Evolutionary conservation across 2,329 filamentous ascomycete genomes (phyloP).

Genomic region (Neopestalotiopsis rosae): DNA sequence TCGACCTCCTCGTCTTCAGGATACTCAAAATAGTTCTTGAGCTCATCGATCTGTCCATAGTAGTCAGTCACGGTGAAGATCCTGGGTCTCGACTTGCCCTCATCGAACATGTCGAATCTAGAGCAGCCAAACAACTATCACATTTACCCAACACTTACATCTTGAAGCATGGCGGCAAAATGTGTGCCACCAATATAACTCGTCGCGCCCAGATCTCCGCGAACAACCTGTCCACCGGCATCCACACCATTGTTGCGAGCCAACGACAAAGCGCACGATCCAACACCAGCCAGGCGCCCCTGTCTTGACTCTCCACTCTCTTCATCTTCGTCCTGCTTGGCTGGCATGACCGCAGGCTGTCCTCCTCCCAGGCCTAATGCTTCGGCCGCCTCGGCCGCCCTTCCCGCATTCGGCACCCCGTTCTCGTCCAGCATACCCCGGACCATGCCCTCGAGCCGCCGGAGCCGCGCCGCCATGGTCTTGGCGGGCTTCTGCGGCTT

Average conservation of each 20-base stretch:
- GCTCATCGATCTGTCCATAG: slow-evolving; percentile 58
- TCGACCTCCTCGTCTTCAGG: slow-evolving; percentile 41
- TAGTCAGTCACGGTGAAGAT: background rate
- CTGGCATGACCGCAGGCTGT: too few species aligned
- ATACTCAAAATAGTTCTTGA: slow-evolving; percentile 63
- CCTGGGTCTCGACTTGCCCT: background rate
- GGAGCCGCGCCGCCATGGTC: slow-evolving; percentile 60
- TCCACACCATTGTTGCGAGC: slow-evolving; percentile 8
- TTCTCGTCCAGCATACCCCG: slow-evolving; percentile 57
- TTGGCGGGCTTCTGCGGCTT: slow-evolving; percentile 44
- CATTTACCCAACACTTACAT: slow-evolving; percentile 46
- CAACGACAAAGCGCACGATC: background rate
- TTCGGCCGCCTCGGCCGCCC: background rate
- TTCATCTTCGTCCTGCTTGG: too few species aligned
- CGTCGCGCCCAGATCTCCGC: slow-evolving; percentile 43
- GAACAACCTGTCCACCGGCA: slow-evolving; percentile 47
- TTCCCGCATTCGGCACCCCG: slow-evolving; percentile 20
- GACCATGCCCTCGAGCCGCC: slow-evolving; percentile 63
- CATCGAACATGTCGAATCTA: background rate
- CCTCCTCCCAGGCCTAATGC: too few species aligned
- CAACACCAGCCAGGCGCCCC: background rate
- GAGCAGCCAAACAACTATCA: too few species aligned
- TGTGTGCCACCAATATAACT: slow-evolving; percentile 65
- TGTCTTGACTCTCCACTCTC: too few species aligned
- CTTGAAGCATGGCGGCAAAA: slow-evolving; percentile 64